A percentile compares a stretch with the other conserved stretches of the same genome.
phyloP scores from a whole-genome alignment of 2,329 filamentous ascomycete species.

The Xylariaceae sp. region DNA sequence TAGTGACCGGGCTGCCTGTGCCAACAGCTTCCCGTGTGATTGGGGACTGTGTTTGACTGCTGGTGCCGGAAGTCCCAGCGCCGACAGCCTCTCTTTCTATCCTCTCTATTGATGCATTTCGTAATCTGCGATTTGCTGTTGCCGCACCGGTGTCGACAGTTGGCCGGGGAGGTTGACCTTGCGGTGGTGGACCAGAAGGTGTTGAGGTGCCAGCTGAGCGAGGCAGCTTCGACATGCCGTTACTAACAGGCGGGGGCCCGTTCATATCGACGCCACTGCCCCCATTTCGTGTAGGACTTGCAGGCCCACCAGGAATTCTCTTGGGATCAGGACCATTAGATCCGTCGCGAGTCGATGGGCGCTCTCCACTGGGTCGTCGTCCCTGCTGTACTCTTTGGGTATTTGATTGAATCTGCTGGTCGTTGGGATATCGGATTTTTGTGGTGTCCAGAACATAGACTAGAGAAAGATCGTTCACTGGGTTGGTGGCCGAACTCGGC shows the following conservation, averaged over 20 bases:
- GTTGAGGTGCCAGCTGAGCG: slow-evolving; percentile 33
- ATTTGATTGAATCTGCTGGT: slow-evolving; percentile 45
- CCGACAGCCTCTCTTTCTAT: slow-evolving; percentile 29
- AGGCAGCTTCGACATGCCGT: slow-evolving; percentile 35
- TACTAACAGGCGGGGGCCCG: slow-evolving; percentile 28
- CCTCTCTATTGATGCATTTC: slow-evolving; percentile 48
- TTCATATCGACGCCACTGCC: slow-evolving; percentile 37
- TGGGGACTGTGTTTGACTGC: slow-evolving; percentile 37
- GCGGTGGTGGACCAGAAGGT: slow-evolving; percentile 50
- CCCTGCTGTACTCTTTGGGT: slow-evolving; percentile 36
- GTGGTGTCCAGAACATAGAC: slow-evolving; percentile 90
- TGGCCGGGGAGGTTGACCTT: slow-evolving; percentile 50
- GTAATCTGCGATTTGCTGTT: slow-evolving; percentile 33
- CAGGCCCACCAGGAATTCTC: slow-evolving; percentile 34
- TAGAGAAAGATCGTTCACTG: slow-evolving; percentile 79
- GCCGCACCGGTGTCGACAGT: slow-evolving; percentile 33
- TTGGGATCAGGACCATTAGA: slow-evolving; percentile 50
- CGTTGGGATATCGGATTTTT: slow-evolving; percentile 94
- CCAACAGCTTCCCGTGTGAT: slow-evolving; percentile 37
- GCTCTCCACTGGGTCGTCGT: slow-evolving; percentile 40
- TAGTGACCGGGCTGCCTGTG: slow-evolving; percentile 48
- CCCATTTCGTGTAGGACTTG: slow-evolving; percentile 37
- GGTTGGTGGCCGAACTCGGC: slow-evolving; percentile 78
- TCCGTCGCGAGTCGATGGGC: slow-evolving; percentile 43
- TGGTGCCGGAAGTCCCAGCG: slow-evolving; percentile 32